Percentiles rank a stretch among this genome's conserved stretches.
Conservation (phyloP, 495 filamentous ascomycete species). For the Aspergillus nidulans region DNA sequence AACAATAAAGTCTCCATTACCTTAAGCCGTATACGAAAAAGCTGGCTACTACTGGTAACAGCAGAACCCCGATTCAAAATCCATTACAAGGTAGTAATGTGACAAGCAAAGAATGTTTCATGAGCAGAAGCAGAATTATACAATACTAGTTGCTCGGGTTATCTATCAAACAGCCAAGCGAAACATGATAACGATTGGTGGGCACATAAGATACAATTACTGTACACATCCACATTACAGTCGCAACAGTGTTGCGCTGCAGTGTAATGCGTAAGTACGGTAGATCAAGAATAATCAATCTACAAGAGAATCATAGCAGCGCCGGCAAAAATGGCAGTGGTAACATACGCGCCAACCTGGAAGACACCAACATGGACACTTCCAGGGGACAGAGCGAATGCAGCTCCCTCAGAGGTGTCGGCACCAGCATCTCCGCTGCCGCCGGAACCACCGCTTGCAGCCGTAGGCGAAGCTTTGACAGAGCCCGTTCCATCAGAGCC, state of each 20-base stretch:
- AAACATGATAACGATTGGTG: background rate
- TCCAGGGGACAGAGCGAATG: conserved; percentile 10
- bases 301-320: conserved; percentile 67
- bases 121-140: background rate
- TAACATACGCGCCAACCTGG: conserved; percentile 59
- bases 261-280: background rate
- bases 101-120: background rate
- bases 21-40: too few relatives aligned
- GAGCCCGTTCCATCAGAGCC: conserved; percentile 59
- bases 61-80: background rate
- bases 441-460: conserved; percentile 23
- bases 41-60: background rate
- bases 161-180: background rate
- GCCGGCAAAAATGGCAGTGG: conserved; percentile 61
- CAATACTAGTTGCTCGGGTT: conserved; percentile 12
- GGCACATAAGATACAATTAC: background rate
- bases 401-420: conserved; percentile 7
- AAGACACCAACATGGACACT: conserved; percentile 56
- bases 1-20: too few relatives aligned
- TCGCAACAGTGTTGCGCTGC: background rate
- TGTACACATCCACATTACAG: background rate
- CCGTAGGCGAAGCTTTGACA: conserved; percentile 50
- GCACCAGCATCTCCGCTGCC: conserved; percentile 13
- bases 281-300: background rate
- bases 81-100: background rate